These are phyloP conservation scores for Penicillium ochrochloron DNA, from an alignment of 495 filamentous ascomycete species.

Conservation along the genomic window DNA sequence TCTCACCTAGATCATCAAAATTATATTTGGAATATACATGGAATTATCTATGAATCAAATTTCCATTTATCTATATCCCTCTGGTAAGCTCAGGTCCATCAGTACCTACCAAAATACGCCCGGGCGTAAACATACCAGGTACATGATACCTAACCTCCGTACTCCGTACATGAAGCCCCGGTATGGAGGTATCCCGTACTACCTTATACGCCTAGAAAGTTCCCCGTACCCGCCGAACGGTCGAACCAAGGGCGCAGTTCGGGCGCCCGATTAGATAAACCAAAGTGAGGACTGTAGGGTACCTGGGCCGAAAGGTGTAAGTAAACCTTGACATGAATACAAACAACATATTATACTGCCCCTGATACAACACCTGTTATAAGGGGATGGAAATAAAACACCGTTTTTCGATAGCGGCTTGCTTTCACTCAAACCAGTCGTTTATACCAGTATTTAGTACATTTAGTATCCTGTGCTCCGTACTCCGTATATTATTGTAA, in stretches of 20 bases:
- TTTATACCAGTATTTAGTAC: background rate
- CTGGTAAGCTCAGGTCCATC: no score
- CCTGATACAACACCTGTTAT: no score
- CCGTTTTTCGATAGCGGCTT: background rate
- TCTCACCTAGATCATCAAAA: no score
- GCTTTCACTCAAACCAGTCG: background rate
- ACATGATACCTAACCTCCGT: background rate
- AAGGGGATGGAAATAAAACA: background rate
- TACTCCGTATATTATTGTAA: background rate
- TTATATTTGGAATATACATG: no score
- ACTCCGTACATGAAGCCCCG: background rate
- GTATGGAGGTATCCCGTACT: background rate
- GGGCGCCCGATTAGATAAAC: constrained; percentile 4
- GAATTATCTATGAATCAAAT: no score
- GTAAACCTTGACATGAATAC: no score
- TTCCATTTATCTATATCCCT: no score
- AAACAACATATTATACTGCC: no score
- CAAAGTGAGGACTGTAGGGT: no score
- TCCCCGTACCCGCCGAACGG: background rate
- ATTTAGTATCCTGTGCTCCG: background rate
- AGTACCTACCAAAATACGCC: no score
- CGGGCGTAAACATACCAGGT: background rate
- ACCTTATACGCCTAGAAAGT: background rate
- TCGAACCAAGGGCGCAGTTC: background rate
- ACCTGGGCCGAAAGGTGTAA: no score